phyloP scores from a whole-genome alignment of 768 basidiomycete species.

The Nidula microcarpa region DNA sequence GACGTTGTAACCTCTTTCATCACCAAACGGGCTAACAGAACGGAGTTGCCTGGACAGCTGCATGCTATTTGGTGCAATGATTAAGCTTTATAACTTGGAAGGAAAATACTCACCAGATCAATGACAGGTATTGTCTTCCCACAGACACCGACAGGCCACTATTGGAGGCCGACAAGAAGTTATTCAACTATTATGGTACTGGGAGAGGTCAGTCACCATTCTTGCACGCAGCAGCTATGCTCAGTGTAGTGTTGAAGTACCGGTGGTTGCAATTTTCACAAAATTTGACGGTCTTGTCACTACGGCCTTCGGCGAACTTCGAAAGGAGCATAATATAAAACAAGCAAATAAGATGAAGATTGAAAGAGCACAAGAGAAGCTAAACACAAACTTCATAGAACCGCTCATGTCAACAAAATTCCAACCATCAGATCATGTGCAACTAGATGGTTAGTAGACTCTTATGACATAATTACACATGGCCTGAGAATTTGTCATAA shows the following conservation, averaged over 20 bases:
- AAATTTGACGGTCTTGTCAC: conserved; percentile 4
- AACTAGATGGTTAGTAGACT: conserved; percentile 9
- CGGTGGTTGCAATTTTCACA: too few relatives aligned
- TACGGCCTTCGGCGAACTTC: conserved; percentile 26
- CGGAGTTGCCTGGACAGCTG: conserved; percentile 18
- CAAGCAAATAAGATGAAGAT: conserved; percentile 7
- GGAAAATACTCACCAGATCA: not conserved
- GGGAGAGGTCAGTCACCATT: conserved; percentile 16
- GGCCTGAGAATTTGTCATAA: not conserved
- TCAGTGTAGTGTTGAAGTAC: conserved; percentile 20
- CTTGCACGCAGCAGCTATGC: not conserved
- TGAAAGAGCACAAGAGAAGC: conserved; percentile 5
- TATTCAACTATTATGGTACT: conserved; percentile 21
- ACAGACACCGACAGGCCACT: conserved; percentile 20
- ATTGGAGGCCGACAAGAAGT: conserved; percentile 19
- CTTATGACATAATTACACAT: not conserved
- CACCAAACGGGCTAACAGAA: conserved; percentile 10
- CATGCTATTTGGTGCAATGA: conserved; percentile 34
- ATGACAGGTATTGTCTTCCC: conserved; percentile 33
- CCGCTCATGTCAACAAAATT: conserved; percentile 5
- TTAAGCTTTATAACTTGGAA: not conserved
- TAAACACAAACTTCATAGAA: conserved; percentile 2
- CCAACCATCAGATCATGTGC: conserved; percentile 11
- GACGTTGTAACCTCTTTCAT: conserved; percentile 26
- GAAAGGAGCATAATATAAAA: conserved; percentile 4